A percentile compares a stretch with the other conserved stretches of the same genome.
Evolutionary conservation across 257 asterid genomes (phyloP).

Genomic region (Rubia yunnanensis): DNA sequence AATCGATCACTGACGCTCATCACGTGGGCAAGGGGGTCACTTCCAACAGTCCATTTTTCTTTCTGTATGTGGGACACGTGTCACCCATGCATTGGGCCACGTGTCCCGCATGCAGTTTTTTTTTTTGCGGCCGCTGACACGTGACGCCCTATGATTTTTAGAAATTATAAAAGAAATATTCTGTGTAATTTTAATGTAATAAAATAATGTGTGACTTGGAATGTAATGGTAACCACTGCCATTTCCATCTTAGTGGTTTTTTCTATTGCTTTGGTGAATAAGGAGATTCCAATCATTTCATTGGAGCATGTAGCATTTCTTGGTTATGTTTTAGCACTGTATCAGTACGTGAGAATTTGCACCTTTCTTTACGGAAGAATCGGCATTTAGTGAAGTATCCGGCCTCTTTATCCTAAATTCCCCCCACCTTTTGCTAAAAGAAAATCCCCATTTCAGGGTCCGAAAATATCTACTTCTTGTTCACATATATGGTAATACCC

Average conservation of each 20-base stretch:
- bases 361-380: not conserved
- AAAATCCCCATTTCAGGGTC: not conserved
- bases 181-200: no score
- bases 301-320: not conserved
- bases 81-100: no score
- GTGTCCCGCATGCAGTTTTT: no score
- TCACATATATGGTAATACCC: not conserved
- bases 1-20: no score
- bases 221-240: no score
- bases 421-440: not conserved
- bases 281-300: slow-evolving; percentile 5
- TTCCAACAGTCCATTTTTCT: no score
- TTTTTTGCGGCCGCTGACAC: no score
- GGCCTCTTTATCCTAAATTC: slow-evolving; percentile 4
- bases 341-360: not conserved
- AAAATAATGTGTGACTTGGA: no score
- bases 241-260: not conserved
- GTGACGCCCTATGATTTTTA: no score
- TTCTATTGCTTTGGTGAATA: slow-evolving; percentile 8
- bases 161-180: no score
- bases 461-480: not conserved
- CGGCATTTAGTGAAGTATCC: slow-evolving; percentile 7
- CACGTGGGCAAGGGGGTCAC: no score
- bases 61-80: no score
- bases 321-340: not conserved